phyloP scores from a whole-genome alignment of 106 monocot species.

The Chionographis japonica region DNA sequence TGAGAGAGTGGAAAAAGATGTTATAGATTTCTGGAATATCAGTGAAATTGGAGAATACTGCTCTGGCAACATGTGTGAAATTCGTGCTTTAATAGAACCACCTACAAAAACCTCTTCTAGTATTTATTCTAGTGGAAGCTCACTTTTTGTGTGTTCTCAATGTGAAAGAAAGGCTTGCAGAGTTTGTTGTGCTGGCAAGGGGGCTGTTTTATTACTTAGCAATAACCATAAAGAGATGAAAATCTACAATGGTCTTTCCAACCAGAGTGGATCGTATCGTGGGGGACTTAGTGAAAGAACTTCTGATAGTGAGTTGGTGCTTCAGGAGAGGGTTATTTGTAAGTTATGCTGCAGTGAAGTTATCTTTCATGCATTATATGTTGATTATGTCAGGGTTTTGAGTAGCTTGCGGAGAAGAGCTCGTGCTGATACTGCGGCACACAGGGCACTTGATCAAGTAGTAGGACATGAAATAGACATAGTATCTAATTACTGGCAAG shows the following conservation, averaged over 20 bases:
- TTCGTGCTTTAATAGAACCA: slow-evolving; percentile 32
- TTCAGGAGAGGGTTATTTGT: slow-evolving; percentile 53
- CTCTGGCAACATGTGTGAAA: slow-evolving; percentile 55
- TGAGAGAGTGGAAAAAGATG: slow-evolving; percentile 27
- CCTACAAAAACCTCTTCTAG: slow-evolving; percentile 13
- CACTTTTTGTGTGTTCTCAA: slow-evolving; percentile 50
- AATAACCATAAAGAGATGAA: slow-evolving; percentile 57
- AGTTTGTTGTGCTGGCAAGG: slow-evolving; percentile 89
- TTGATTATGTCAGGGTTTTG: slow-evolving; percentile 87
- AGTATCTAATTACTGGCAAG: slow-evolving; percentile 22
- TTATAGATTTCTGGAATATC: slow-evolving; percentile 92
- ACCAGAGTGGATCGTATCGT: slow-evolving; percentile 61
- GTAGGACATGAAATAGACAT: slow-evolving; percentile 24
- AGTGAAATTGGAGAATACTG: slow-evolving; percentile 50
- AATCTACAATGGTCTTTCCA: slow-evolving; percentile 36
- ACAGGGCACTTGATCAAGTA: slow-evolving; percentile 46
- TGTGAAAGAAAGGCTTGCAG: slow-evolving; percentile 76
- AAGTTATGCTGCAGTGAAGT: slow-evolving; percentile 66
- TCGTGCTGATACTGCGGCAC: slow-evolving; percentile 66
- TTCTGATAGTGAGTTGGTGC: slow-evolving; percentile 13
- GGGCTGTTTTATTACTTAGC: slow-evolving; percentile 55
- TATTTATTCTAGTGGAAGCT: slow-evolving; percentile 13
- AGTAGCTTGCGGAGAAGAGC: slow-evolving; percentile 57
- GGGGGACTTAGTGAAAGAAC: slow-evolving; percentile 42
- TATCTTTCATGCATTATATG: slow-evolving; percentile 58